Evolutionary conservation across 2,329 filamentous ascomycete genomes (phyloP), one percentile per base, ranked within the genome.

Genomic region (Aspergillus ochraceus): DNA sequence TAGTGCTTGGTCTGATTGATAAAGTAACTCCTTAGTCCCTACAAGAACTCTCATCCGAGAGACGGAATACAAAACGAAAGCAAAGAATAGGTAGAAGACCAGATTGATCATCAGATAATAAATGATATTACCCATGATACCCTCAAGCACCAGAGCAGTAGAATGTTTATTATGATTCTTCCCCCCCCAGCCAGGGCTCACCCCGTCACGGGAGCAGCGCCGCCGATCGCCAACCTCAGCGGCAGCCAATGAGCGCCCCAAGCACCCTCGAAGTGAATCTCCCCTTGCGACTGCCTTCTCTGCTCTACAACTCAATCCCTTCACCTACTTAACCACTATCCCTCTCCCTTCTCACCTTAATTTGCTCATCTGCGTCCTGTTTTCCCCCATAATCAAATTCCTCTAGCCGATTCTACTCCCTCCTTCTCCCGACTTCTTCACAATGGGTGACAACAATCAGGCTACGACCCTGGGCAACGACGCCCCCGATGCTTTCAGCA

Each of bases 301-400:
- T 46, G 46, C 51, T 64, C 62, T 61, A 26, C 17, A 59, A 58
- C 54, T 62, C 60, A 61, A 64, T 67, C 65, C 52, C 65, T 55
- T 8, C 20, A 47, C 45, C 19, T 52, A 52, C 47, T 55, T 32
- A 19, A 8, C 20, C 45, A 32, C 20, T 6, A n/a, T 32, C 64
- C 61, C 60, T 64, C 61, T 64, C 64, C 68, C 61, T 55, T 57
- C 55, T 55, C 59, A 45, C 17, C 58, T 84, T 84, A 0, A 81
- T 87, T 68, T 75, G 84, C 3, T 82, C 79, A 9, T 86, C 84
- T 0, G 74, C 87, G 11, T 83, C 84, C 3, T 42, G 50, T 14
- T 36, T 32, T 36, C 29, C 22, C 19, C 39, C 20, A 49, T 4
- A 20, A 9, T 12, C 24, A 46, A 57, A 64, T 60, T 68, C 64